Conservation (phyloP, 2,329 filamentous ascomycete genomes). For the Mycocentrospora acerina region DNA sequence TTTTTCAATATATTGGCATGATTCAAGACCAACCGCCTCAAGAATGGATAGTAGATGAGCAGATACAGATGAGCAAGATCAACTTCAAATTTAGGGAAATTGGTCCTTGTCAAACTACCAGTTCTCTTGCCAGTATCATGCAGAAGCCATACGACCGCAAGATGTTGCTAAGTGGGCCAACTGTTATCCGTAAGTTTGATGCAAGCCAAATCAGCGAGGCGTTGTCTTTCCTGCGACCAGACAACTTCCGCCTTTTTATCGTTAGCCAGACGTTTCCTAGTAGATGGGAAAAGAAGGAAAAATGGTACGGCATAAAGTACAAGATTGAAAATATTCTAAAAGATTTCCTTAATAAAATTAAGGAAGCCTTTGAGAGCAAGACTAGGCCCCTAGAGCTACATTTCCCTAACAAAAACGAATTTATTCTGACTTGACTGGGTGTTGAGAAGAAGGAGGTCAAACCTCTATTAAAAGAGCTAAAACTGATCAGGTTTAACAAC, state of each 20-base stretch:
- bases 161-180: conserved; percentile 80
- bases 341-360: conserved; percentile 72
- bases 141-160: conserved; percentile 85
- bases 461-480: conserved; percentile 71
- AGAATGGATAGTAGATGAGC: conserved; percentile 92
- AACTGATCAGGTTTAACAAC: conserved; percentile 81
- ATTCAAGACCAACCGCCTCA: conserved; percentile 78
- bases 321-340: conserved; percentile 75
- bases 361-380: conserved; percentile 61
- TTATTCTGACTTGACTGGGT: conserved; percentile 88
- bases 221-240: conserved; percentile 72
- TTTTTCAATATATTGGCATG: conserved; percentile 91
- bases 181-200: conserved; percentile 77
- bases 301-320: conserved; percentile 98
- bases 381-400: conserved; percentile 72
- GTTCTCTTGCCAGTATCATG: conserved; percentile 82
- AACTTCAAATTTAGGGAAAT: conserved; percentile 96
- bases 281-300: conserved; percentile 83
- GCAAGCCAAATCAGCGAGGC: conserved; percentile 72
- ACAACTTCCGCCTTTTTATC: conserved; percentile 85
- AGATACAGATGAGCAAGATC: conserved; percentile 85
- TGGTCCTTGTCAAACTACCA: conserved; percentile 84
- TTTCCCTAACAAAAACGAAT: conserved; percentile 90
- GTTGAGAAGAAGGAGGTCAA: conserved; percentile 93
- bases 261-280: conserved; percentile 83